Conservation (phyloP, 768 basidiomycete genomes). For the Auricularia cornea region DNA sequence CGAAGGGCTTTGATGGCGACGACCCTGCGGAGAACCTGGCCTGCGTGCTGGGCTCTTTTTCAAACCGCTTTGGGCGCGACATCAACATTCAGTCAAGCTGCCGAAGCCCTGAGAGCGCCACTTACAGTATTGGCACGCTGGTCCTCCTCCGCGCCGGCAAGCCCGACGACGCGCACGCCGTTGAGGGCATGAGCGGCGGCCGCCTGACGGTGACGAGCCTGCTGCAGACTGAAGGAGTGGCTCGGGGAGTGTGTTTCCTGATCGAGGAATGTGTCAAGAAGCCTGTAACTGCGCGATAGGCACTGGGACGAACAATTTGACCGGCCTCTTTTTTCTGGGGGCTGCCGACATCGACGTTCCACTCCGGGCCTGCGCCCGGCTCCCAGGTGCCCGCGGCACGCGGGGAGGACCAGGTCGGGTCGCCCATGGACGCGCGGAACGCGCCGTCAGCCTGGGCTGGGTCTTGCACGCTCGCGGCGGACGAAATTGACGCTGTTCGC, state of each 20-base stretch:
- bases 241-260: conserved; percentile 34
- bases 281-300: background rate
- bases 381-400: conserved; percentile 55
- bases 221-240: conserved; percentile 31
- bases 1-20: background rate
- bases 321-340: conserved; percentile 39
- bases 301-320: background rate
- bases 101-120: conserved; percentile 51
- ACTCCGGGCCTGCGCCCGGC: conserved; percentile 2
- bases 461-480: conserved; percentile 36
- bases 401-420: conserved; percentile 42
- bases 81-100: conserved; percentile 9
- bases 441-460: conserved; percentile 33
- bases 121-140: conserved; percentile 37
- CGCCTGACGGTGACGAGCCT: conserved; percentile 39
- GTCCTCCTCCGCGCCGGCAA: conserved; percentile 32
- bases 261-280: conserved; percentile 8
- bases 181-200: conserved; percentile 33
- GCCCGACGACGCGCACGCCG: conserved; percentile 33
- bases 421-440: conserved; percentile 40
- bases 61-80: background rate
- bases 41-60: background rate
- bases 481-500: conserved; percentile 56
- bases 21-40: background rate
- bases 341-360: conserved; percentile 32